Evolutionary conservation across 2,329 filamentous ascomycete genomes (phyloP).

Genomic region (Elsinoe necatrix): DNA sequence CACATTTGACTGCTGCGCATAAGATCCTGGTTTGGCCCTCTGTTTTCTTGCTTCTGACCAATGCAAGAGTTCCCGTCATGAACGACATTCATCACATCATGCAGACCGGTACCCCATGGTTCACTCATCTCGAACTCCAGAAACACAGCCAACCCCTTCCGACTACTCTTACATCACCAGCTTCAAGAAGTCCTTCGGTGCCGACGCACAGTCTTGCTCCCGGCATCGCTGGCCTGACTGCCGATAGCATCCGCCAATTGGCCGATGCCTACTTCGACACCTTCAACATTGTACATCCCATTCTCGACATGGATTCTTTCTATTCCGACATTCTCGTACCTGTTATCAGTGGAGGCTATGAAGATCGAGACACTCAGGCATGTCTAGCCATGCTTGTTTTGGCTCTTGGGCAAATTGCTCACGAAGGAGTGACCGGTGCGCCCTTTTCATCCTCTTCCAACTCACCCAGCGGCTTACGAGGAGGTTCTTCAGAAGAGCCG

Average conservation of each 20-base stretch:
- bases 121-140: slow-evolving; percentile 29
- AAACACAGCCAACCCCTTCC: slow-evolving; percentile 27
- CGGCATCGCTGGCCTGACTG: slow-evolving; percentile 34
- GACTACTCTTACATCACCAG: slow-evolving; percentile 24
- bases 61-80: slow-evolving; percentile 28
- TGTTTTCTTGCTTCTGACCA: slow-evolving; percentile 31
- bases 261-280: slow-evolving; percentile 51
- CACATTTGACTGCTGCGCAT: slow-evolving; percentile 37
- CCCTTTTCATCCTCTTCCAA: slow-evolving; percentile 40
- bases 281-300: slow-evolving; percentile 51
- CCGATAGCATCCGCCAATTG: slow-evolving; percentile 44
- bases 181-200: slow-evolving; percentile 19
- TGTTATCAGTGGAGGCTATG: slow-evolving; percentile 43
- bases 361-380: slow-evolving; percentile 41
- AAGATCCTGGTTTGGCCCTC: slow-evolving; percentile 44
- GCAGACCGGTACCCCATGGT: slow-evolving; percentile 34
- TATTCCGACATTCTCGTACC: slow-evolving; percentile 39
- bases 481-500: slow-evolving; percentile 42
- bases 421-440: slow-evolving; percentile 42
- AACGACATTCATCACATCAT: slow-evolving; percentile 30
- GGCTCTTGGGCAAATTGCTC: slow-evolving; percentile 50
- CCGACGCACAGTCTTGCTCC: slow-evolving; percentile 20
- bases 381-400: slow-evolving; percentile 51
- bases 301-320: slow-evolving; percentile 51
- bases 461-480: slow-evolving; percentile 45